Base-by-base conservation (phyloP, 2,329 filamentous ascomycete species). In the Onygenales sp. region DNA sequence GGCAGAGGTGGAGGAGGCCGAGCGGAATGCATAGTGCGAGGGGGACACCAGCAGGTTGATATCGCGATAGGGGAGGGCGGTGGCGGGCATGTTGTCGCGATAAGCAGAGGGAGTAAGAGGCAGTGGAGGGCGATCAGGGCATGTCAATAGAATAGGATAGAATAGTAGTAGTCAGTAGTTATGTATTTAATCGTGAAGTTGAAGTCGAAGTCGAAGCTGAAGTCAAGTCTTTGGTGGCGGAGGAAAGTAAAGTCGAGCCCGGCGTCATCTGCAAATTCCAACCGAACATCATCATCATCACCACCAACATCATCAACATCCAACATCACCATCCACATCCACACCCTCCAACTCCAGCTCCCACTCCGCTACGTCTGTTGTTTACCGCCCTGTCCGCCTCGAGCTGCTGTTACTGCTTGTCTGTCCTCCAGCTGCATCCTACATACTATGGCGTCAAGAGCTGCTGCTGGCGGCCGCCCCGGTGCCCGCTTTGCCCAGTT, bases 21-120 rank as follows among this genome's bases (percentile, higher is more conserved):
- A 98, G 40, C 88, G 91, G 72, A 98, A 98, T 63, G 90, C 88
- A 77, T 98, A 98, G 67, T 93, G 86, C 63, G 92, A 88, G 63
- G 88, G 79, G 51, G 92, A 90, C 60, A 90, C 87, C 72, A 95
- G 90, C 70, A 98, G 84, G 71, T 97, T 98, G 77, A 97, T 94
- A 77, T 98, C 93, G 67, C 92, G 83, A 73, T 91, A 98, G 21
- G 92, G 93, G 53, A 85, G 75, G 52, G 66, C 54, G 52, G 67
- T 61, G 53, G 67, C 61, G 52, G 67, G 59, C 70, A 72, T 72
- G 17, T 17, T 47, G 58, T 60, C 42, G 40, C 33, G n/a, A 32
- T 2, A n/a, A 6, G 17, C 17, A 17, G 7, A 1, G 32, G 8
- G 47, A 21, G 34, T 48, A 27, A 27, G 21, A 27, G 32, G 11